Evolutionary conservation across 495 filamentous ascomycete genomes (phyloP).

Genomic region (Hypoxylon fragiforme): DNA sequence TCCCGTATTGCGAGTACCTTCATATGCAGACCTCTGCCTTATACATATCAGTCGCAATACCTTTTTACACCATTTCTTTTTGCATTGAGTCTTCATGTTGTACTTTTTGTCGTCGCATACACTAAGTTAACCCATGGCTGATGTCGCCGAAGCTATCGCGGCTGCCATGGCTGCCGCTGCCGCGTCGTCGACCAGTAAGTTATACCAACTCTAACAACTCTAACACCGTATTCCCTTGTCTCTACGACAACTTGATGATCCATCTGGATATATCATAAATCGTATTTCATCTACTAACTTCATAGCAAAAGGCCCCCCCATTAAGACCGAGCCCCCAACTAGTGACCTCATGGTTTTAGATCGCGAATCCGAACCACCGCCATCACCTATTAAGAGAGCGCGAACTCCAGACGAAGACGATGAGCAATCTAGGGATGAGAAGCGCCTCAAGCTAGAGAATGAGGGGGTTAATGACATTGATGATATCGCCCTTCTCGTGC

Average conservation of each 20-base stretch:
- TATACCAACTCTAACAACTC: background rate
- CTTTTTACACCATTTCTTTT: slow-evolving; percentile 8
- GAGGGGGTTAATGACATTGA: slow-evolving; percentile 25
- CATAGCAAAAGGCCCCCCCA: slow-evolving; percentile 25
- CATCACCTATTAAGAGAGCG: slow-evolving; percentile 39
- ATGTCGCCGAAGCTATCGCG: slow-evolving; percentile 39
- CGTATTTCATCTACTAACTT: slow-evolving; percentile 11
- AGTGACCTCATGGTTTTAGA: slow-evolving; percentile 34
- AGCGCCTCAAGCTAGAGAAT: slow-evolving; percentile 42
- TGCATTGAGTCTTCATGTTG: slow-evolving; percentile 13
- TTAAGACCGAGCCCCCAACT: slow-evolving; percentile 28
- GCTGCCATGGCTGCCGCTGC: slow-evolving; percentile 38
- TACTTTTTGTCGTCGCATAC: slow-evolving; percentile 18
- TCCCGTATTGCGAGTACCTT: background rate
- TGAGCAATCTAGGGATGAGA: slow-evolving; percentile 32
- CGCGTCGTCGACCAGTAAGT: slow-evolving; percentile 35
- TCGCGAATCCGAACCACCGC: slow-evolving; percentile 19
- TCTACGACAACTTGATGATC: background rate
- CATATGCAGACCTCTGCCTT: background rate
- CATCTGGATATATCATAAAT: background rate
- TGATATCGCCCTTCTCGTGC: slow-evolving; percentile 36
- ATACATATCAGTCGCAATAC: slow-evolving; percentile 4
- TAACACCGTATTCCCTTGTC: background rate
- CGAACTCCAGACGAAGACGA: slow-evolving; percentile 36
- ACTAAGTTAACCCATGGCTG: slow-evolving; percentile 33